Evolutionary conservation across 768 basidiomycete species (phyloP).

Genomic region (Tylopilus sp.): DNA sequence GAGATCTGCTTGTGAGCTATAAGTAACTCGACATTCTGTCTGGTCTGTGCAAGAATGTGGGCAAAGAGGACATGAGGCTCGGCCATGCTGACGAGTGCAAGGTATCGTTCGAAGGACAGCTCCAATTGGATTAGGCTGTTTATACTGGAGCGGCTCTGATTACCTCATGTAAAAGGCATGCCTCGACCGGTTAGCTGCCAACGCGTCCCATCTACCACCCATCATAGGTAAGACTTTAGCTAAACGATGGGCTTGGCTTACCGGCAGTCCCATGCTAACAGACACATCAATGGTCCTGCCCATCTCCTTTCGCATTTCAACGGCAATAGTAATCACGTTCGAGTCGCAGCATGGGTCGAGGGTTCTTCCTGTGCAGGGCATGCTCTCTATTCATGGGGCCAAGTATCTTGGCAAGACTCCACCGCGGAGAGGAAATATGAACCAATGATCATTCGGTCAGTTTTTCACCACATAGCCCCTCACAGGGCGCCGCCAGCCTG

Average conservation of each 20-base stretch:
- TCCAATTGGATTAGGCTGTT: constrained; percentile 7
- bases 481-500: neutral
- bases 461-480: neutral
- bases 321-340: neutral
- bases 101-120: neutral
- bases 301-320: neutral
- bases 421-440: neutral
- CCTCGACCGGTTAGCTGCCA: neutral
- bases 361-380: neutral
- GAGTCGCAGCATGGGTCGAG: neutral
- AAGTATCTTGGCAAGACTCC: too few relatives aligned
- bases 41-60: constrained; percentile 45
- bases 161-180: constrained; percentile 20
- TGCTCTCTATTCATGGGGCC: too few relatives aligned
- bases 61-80: constrained; percentile 23
- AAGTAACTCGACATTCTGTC: constrained; percentile 46
- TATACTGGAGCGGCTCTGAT: constrained; percentile 14
- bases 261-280: neutral
- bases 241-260: neutral
- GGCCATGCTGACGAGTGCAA: constrained; percentile 17
- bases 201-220: neutral
- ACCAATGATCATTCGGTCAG: neutral
- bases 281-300: neutral
- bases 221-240: neutral
- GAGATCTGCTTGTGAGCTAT: constrained; percentile 40